Conservation (phyloP, 139 green algal genomes). For the Chlorella ohadii region DNA sequence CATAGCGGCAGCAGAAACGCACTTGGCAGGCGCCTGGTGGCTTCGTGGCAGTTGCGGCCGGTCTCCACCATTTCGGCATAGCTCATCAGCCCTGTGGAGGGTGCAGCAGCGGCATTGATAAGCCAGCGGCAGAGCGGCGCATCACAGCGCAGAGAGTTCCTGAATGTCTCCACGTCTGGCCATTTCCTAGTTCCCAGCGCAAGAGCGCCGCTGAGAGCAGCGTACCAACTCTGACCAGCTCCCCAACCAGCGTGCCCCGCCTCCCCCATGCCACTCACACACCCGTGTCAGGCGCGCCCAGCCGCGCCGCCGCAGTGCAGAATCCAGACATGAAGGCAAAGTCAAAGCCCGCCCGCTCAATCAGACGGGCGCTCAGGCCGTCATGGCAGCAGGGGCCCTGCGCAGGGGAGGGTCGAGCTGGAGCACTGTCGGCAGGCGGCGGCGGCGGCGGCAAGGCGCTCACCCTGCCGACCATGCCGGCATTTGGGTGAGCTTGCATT, state of each 20-base stretch:
- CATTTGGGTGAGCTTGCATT: too few relatives aligned
- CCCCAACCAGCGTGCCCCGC: too few relatives aligned
- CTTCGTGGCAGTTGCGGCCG: slow-evolving; percentile 70
- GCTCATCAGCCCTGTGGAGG: slow-evolving; percentile 66
- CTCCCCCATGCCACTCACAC: neutral
- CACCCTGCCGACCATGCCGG: neutral
- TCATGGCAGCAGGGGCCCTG: slow-evolving; percentile 88
- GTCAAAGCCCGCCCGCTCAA: slow-evolving; percentile 83
- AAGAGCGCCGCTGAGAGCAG: too few relatives aligned
- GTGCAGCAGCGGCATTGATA: too few relatives aligned
- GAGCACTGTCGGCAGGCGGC: neutral
- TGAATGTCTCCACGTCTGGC: too few relatives aligned
- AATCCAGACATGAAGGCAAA: slow-evolving; percentile 94
- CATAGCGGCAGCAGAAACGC: too few relatives aligned
- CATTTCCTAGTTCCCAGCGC: too few relatives aligned
- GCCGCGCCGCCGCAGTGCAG: slow-evolving; percentile 71
- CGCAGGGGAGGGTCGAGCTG: neutral
- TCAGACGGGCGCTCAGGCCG: slow-evolving; percentile 79
- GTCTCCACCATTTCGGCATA: slow-evolving; percentile 90
- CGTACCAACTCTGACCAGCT: too few relatives aligned
- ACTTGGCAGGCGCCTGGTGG: slow-evolving; percentile 73
- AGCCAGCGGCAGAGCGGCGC: too few relatives aligned
- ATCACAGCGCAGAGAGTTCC: too few relatives aligned
- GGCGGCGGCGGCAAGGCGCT: neutral
- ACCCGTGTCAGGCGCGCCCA: slow-evolving; percentile 83